Conservation (phyloP, 2,329 filamentous ascomycete genomes). For the Microdochium nivale region DNA sequence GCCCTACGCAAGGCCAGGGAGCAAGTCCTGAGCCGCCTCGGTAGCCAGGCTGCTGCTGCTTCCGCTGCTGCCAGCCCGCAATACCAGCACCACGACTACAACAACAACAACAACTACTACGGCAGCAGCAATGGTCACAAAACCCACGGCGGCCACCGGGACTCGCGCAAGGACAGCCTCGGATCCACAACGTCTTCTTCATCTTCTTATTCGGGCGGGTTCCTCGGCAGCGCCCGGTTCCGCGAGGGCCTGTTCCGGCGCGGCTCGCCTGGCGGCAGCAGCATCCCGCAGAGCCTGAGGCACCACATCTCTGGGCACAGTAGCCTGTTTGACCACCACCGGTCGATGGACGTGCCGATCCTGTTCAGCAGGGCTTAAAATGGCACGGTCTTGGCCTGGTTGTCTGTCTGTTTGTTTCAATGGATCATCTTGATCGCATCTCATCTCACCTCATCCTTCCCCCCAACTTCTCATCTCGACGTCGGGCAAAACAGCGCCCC, state of each 20-base stretch:
- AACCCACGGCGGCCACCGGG: conserved; percentile 16
- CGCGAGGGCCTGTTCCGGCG: conserved; percentile 33
- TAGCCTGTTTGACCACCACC: conserved; percentile 26
- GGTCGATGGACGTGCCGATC: conserved; percentile 49
- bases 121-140: no score
- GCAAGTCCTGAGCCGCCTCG: conserved; percentile 48
- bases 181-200: no score
- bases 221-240: conserved; percentile 27
- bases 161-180: conserved; percentile 13
- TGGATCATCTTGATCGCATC: no score
- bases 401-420: no score
- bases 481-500: no score
- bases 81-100: conserved; percentile 10
- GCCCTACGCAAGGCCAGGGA: conserved; percentile 52
- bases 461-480: no score
- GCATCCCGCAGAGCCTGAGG: conserved; percentile 5
- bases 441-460: no score
- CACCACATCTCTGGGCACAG: conserved; percentile 2
- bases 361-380: conserved; percentile 43
- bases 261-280: no score
- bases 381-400: no score
- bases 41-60: conserved; percentile 41
- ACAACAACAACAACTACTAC: conserved; percentile 14
- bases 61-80: no score
- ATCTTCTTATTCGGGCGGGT: no score